These are phyloP conservation scores for Dioscorea cayenensis DNA, from an alignment of 116 monocot genomes.

Conservation along the genomic window DNA sequence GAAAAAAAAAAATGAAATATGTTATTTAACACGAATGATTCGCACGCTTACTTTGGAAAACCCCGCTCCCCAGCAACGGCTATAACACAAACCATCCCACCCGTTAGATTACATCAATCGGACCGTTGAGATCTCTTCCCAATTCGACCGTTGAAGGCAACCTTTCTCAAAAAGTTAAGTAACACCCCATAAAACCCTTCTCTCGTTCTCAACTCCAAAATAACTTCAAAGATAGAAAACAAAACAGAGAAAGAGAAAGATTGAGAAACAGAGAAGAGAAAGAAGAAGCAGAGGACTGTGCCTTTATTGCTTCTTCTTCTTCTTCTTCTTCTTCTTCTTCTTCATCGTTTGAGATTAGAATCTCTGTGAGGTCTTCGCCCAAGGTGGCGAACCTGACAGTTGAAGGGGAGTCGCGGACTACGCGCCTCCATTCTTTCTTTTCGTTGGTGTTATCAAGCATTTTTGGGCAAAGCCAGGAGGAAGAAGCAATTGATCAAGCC, in stretches of 20 bases:
- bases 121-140: not conserved
- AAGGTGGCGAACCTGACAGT: constrained; percentile 17
- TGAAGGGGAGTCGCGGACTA: constrained; percentile 21
- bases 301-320: not conserved
- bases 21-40: too few species aligned
- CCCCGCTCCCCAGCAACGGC: not conserved
- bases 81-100: not conserved
- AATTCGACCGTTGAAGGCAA: constrained; percentile 2
- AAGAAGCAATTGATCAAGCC: not conserved
- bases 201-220: not conserved
- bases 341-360: not conserved
- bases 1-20: too few species aligned
- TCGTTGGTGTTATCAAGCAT: constrained; percentile 22
- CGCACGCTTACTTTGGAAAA: too few species aligned
- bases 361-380: not conserved
- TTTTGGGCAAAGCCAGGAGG: constrained; percentile 11
- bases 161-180: not conserved
- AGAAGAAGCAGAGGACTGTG: not conserved
- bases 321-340: not conserved
- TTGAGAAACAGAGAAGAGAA: not conserved
- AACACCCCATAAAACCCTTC: not conserved
- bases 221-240: not conserved
- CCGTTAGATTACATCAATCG: not conserved
- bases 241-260: not conserved
- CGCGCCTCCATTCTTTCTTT: constrained; percentile 24